Percentiles rank a stretch among this genome's conserved stretches.
Evolutionary conservation across 805 yeast species (phyloP).

Genomic region (Maudiozyma serrabonitensis): DNA sequence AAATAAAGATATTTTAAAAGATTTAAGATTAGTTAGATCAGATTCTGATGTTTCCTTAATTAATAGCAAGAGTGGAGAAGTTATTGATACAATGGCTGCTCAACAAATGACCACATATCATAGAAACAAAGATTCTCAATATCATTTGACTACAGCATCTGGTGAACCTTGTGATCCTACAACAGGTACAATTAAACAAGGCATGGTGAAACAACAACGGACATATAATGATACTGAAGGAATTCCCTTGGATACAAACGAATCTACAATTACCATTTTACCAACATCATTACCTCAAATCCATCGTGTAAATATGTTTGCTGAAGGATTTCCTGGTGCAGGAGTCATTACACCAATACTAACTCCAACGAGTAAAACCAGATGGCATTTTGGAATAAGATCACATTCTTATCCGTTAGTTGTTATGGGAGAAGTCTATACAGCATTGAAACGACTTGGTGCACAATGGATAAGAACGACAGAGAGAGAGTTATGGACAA

Average conservation of each 20-base stretch:
- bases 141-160: not conserved
- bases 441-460: constrained; percentile 84
- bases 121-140: constrained; percentile 9
- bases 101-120: constrained; percentile 50
- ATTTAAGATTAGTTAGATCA: constrained; percentile 32
- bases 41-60: not conserved
- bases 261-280: constrained; percentile 82
- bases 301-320: constrained; percentile 86
- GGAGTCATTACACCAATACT: constrained; percentile 43
- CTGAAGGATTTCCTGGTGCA: constrained; percentile 41
- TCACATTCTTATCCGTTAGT: constrained; percentile 93
- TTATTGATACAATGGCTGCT: constrained; percentile 49
- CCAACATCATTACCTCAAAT: constrained; percentile 92
- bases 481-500: constrained; percentile 93
- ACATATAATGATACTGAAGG: constrained; percentile 4
- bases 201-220: constrained; percentile 9
- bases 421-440: constrained; percentile 95
- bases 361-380: constrained; percentile 77
- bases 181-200: not conserved
- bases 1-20: constrained; percentile 59
- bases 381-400: constrained; percentile 98
- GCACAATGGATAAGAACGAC: constrained; percentile 96
- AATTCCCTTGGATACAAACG: constrained; percentile 31
- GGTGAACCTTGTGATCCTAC: not conserved
- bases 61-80: constrained; percentile 34